Percentiles rank a stretch among this genome's conserved stretches.
phyloP scores from a whole-genome alignment of 495 filamentous ascomycete genomes.

The Penicillium fimorum region DNA sequence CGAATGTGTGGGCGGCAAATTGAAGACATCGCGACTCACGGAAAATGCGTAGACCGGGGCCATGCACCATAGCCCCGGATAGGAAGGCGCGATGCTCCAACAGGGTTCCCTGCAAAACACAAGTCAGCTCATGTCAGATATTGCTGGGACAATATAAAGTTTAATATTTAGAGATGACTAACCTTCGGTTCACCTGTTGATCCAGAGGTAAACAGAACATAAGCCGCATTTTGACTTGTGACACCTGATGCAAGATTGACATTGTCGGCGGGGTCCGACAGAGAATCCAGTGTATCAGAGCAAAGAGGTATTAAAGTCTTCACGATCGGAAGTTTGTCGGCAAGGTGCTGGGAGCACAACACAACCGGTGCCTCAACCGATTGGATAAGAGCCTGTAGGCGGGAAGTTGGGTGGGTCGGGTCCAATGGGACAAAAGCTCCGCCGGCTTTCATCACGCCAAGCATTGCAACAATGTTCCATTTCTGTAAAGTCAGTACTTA shows the following conservation, averaged over 20 bases:
- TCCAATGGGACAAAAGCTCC: conserved; percentile 60
- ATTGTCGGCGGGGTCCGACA: conserved; percentile 21
- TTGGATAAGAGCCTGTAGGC: conserved; percentile 45
- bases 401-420: conserved; percentile 52
- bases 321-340: conserved; percentile 27
- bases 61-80: conserved; percentile 46
- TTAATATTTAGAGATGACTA: conserved; percentile 7
- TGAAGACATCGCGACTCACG: conserved; percentile 42
- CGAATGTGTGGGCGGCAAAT: conserved; percentile 55
- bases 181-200: conserved; percentile 54
- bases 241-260: conserved; percentile 31
- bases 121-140: conserved; percentile 12
- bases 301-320: conserved; percentile 40
- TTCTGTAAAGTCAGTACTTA: conserved; percentile 25
- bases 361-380: conserved; percentile 45
- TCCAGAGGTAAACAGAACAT: conserved; percentile 51
- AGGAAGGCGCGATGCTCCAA: conserved; percentile 48
- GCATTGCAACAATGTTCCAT: conserved; percentile 56
- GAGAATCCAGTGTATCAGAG: conserved; percentile 27
- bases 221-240: conserved; percentile 39
- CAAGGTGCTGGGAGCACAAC: conserved; percentile 50
- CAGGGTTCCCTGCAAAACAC: conserved; percentile 39
- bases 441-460: conserved; percentile 59
- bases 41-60: conserved; percentile 30
- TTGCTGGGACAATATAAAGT: not conserved